Conservation (phyloP, 192 early-diverging fungal genomes). For the Blastocladiella britannica region DNA sequence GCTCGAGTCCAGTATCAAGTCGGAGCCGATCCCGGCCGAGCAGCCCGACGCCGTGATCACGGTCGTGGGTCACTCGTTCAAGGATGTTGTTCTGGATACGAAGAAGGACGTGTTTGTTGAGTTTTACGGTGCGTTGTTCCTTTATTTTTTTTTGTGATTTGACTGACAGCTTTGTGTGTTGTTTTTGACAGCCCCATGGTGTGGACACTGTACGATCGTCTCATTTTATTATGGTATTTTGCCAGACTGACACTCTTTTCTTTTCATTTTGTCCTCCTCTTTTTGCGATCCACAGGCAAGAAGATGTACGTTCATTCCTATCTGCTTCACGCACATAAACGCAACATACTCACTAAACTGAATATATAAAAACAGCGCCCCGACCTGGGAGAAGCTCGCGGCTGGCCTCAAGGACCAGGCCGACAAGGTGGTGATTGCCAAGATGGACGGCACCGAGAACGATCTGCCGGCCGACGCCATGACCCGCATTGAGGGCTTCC, state of each 20-base stretch:
- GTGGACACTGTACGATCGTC: constrained; percentile 60
- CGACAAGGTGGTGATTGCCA: constrained; percentile 55
- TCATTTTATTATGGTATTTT: too few species aligned
- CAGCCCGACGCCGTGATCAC: constrained; percentile 1
- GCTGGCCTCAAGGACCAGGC: neutral
- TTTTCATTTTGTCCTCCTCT: too few species aligned
- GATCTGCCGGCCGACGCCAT: constrained; percentile 51
- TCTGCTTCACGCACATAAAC: too few species aligned
- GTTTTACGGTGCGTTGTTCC: constrained; percentile 40
- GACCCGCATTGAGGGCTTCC: constrained; percentile 75
- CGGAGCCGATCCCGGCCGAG: too few species aligned
- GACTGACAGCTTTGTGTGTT: too few species aligned
- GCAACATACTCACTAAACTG: too few species aligned
- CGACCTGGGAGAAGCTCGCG: constrained; percentile 2
- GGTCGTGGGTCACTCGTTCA: constrained; percentile 1
- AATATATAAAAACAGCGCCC: too few species aligned
- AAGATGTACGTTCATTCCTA: too few species aligned
- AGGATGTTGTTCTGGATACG: constrained; percentile 21
- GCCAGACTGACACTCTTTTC: too few species aligned
- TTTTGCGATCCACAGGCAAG: too few species aligned
- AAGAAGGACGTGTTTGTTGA: constrained; percentile 80
- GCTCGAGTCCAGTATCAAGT: constrained; percentile 59
- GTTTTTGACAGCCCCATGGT: constrained; percentile 42
- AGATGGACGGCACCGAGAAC: constrained; percentile 90
- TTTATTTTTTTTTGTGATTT: too few species aligned